phyloP scores from a whole-genome alignment of 2,329 filamentous ascomycete species.

The Phialophora verrucosa region DNA sequence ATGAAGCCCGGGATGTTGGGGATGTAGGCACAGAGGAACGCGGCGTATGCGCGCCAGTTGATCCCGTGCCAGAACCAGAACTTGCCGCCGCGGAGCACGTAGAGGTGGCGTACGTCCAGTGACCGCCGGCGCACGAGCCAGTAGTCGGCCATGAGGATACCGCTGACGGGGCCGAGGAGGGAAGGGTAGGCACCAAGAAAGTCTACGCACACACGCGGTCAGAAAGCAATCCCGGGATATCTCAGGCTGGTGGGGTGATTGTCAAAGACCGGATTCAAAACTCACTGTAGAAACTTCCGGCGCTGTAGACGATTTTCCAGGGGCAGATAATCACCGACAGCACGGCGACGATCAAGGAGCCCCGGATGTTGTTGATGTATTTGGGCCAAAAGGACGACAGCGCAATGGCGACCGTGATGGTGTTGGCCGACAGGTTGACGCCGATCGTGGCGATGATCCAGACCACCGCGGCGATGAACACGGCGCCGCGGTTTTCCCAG shows the following conservation, averaged over 20 bases:
- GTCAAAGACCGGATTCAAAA: not conserved
- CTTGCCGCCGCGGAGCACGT: conserved; percentile 52
- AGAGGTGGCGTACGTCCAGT: conserved; percentile 60
- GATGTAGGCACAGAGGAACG: conserved; percentile 19
- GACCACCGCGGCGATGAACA: conserved; percentile 42
- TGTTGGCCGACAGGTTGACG: conserved; percentile 58
- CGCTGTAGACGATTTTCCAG: conserved; percentile 57
- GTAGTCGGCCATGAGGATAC: conserved; percentile 65
- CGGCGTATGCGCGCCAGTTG: conserved; percentile 54
- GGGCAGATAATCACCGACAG: conserved; percentile 68
- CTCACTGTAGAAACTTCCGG: conserved; percentile 1
- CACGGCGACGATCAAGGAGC: conserved; percentile 64
- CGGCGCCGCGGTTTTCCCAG: conserved; percentile 43
- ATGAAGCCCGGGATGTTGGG: conserved; percentile 56
- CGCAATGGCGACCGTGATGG: conserved; percentile 60
- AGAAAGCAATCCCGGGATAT: no score
- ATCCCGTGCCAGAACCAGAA: conserved; percentile 60
- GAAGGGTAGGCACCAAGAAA: conserved; percentile 71
- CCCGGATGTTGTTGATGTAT: conserved; percentile 59
- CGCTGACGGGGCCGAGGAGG: conserved; percentile 68
- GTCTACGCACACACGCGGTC: not conserved
- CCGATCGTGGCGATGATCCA: conserved; percentile 53
- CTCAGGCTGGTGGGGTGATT: no score
- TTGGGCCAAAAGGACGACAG: conserved; percentile 59
- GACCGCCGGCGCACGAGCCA: conserved; percentile 60